Conservation (phyloP, 2,329 filamentous ascomycete genomes). For the Cadophora sp. region DNA sequence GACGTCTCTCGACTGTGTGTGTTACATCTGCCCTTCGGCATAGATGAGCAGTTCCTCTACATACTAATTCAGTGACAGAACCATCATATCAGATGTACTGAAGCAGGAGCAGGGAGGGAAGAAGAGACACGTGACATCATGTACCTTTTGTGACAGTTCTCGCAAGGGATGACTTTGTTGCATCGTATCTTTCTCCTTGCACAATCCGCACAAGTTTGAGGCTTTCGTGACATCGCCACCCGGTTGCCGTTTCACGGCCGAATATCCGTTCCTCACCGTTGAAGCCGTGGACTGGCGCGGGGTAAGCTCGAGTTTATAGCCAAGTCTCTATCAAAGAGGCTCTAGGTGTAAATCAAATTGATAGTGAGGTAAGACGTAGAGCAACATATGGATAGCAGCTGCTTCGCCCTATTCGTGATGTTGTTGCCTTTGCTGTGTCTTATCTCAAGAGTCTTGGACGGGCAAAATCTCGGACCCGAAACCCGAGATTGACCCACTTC, state of each 20-base stretch:
- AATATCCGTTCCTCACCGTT: background rate
- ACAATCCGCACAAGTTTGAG: slow-evolving; percentile 44
- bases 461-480: slow-evolving; percentile 2
- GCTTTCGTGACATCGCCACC: slow-evolving; percentile 27
- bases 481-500: slow-evolving; percentile 2
- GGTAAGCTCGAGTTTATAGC: background rate
- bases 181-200: slow-evolving; percentile 47
- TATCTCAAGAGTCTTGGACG: background rate
- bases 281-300: background rate
- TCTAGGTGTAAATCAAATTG: background rate
- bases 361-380: background rate
- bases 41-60: slow-evolving; percentile 23
- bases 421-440: background rate
- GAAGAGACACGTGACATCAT: slow-evolving; percentile 3
- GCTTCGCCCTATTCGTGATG: background rate
- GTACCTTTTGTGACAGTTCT: slow-evolving; percentile 47
- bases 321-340: background rate
- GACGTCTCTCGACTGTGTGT: slow-evolving; percentile 19
- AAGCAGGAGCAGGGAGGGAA: background rate
- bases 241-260: slow-evolving; percentile 12
- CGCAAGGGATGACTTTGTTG: slow-evolving; percentile 50
- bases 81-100: background rate
- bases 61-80: background rate
- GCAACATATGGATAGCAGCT: background rate
- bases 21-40: slow-evolving; percentile 37